phyloP scores from a whole-genome alignment of 352 stramenopile species.

The Pythium biforme region DNA sequence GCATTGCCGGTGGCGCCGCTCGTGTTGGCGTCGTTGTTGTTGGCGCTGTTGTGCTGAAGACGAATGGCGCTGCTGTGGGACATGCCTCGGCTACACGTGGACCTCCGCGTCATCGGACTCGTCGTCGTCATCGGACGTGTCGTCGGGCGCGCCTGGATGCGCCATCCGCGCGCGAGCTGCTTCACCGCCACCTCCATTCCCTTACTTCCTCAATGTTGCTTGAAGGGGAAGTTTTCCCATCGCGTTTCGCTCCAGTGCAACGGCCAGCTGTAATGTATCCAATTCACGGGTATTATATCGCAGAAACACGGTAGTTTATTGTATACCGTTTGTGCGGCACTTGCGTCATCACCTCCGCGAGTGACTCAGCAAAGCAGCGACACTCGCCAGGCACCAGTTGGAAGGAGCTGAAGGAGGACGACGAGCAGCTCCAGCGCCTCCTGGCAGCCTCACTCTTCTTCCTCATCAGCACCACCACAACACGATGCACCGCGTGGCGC shows the following conservation, averaged over 20 bases:
- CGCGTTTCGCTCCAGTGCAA: no score
- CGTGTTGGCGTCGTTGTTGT: no score
- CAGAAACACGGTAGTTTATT: no score
- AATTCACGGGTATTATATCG: no score
- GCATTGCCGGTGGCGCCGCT: neutral
- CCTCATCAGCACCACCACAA: neutral
- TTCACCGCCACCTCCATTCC: no score
- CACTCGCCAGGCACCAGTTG: neutral
- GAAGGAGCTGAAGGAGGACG: neutral
- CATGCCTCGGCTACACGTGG: no score
- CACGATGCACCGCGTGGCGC: conserved; percentile 19
- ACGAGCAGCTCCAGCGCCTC: neutral
- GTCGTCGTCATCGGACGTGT: neutral
- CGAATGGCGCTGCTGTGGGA: neutral
- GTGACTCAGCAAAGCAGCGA: no score
- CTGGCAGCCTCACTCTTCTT: neutral
- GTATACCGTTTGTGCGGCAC: neutral
- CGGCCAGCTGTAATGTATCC: no score
- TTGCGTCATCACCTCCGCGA: conserved; percentile 13
- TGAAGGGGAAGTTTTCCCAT: no score
- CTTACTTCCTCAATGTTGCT: no score
- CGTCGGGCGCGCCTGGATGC: neutral
- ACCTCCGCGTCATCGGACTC: no score
- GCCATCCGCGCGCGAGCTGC: neutral
- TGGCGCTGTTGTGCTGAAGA: no score